A percentile compares a stretch with the other conserved stretches of the same genome.
phyloP scores from a whole-genome alignment of 75 land plant species.

The Isoetes taiwanensis region DNA sequence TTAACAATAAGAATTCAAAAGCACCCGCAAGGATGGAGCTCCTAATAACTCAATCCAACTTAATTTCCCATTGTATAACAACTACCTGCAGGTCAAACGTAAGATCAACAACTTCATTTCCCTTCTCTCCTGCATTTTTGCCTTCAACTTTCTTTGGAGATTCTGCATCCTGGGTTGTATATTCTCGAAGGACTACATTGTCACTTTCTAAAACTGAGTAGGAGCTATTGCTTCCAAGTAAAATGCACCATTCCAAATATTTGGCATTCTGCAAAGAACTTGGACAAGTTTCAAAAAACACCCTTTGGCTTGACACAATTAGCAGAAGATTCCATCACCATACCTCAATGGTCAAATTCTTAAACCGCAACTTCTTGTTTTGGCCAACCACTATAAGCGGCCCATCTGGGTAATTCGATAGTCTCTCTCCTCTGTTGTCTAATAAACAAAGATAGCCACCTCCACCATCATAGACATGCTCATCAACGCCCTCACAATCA shows the following conservation, averaged over 20 bases:
- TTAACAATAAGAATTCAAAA: neutral
- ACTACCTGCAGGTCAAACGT: slow-evolving; percentile 27
- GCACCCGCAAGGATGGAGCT: slow-evolving; percentile 62
- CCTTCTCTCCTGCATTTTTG: slow-evolving; percentile 10
- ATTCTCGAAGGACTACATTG: slow-evolving; percentile 42
- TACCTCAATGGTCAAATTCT: slow-evolving; percentile 73
- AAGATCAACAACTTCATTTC: slow-evolving; percentile 4
- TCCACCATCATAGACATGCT: slow-evolving; percentile 77
- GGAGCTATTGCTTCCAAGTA: slow-evolving; percentile 64
- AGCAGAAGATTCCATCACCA: neutral
- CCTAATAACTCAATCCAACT: slow-evolving; percentile 28
- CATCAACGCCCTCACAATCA: slow-evolving; percentile 56
- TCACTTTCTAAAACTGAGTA: slow-evolving; percentile 66
- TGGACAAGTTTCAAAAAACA: neutral
- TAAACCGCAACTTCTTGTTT: slow-evolving; percentile 62
- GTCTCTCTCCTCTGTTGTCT: slow-evolving; percentile 35
- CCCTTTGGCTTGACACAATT: neutral
- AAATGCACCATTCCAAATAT: slow-evolving; percentile 67
- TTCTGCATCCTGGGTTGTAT: neutral
- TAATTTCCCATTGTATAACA: neutral
- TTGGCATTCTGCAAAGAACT: slow-evolving; percentile 44
- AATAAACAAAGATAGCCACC: slow-evolving; percentile 49
- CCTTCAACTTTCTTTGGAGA: neutral
- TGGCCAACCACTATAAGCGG: slow-evolving; percentile 56
- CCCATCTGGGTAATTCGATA: slow-evolving; percentile 29